These are phyloP conservation scores for Alternaria triticina DNA, from an alignment of 2,329 filamentous ascomycete species.

Conservation along the genomic window DNA sequence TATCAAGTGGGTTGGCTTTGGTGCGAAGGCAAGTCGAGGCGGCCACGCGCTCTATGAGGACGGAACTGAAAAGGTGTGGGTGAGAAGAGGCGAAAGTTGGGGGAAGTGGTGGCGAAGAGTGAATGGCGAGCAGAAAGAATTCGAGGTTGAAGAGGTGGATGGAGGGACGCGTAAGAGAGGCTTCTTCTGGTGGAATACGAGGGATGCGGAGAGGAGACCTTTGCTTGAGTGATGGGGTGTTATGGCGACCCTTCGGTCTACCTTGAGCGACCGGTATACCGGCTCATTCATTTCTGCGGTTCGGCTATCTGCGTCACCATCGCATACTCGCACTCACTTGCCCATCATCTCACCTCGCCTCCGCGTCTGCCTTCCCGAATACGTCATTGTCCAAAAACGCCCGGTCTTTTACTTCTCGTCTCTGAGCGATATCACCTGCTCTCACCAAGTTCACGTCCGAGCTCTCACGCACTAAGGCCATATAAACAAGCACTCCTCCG, in stretches of 20 bases:
- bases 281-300: background rate
- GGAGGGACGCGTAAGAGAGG: constrained; percentile 32
- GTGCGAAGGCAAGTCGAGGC: constrained; percentile 25
- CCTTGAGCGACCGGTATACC: too few species aligned
- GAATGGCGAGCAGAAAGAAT: constrained; percentile 27
- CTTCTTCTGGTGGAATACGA: constrained; percentile 28
- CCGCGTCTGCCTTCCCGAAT: background rate
- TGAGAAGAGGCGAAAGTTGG: constrained; percentile 37
- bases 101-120: constrained; percentile 36
- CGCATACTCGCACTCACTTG: background rate
- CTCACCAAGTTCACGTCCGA: background rate
- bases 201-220: constrained; percentile 26
- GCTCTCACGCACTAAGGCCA: background rate
- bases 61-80: constrained; percentile 39
- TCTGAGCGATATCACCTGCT: background rate
- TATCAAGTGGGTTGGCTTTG: constrained; percentile 17
- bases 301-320: background rate
- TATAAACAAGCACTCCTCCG: background rate
- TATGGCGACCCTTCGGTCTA: background rate
- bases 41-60: constrained; percentile 40
- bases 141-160: constrained; percentile 35
- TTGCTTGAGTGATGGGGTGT: constrained; percentile 16
- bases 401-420: background rate
- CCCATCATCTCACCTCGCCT: background rate
- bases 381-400: background rate